A percentile compares a stretch with the other conserved stretches of the same genome.
These are phyloP conservation scores for Sugiyamaella qingdaonensis DNA, from an alignment of 805 yeast species.

Conservation along the genomic window DNA sequence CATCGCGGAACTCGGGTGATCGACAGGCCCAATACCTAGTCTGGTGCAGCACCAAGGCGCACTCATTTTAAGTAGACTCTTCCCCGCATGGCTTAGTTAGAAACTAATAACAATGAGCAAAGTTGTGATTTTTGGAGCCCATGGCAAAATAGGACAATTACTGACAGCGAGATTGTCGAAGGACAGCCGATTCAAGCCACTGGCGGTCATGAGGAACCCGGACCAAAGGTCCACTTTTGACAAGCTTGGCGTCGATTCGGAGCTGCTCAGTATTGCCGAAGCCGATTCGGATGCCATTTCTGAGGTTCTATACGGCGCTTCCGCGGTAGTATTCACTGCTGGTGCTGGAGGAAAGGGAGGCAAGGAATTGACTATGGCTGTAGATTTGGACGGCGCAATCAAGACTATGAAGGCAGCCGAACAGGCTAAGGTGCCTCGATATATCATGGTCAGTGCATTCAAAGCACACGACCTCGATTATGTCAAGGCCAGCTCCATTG, in stretches of 20 bases:
- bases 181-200: constrained; percentile 36
- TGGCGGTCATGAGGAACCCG: constrained; percentile 43
- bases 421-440: constrained; percentile 41
- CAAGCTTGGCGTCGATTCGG: constrained; percentile 35
- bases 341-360: constrained; percentile 57
- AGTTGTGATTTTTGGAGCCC: constrained; percentile 55
- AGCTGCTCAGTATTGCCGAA: constrained; percentile 37
- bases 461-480: constrained; percentile 48
- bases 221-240: constrained; percentile 43
- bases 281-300: constrained; percentile 36
- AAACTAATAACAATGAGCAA: too few relatives aligned
- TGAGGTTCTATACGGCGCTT: constrained; percentile 41
- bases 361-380: constrained; percentile 41
- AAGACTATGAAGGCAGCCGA: constrained; percentile 54
- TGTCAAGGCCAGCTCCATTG: constrained; percentile 39
- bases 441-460: constrained; percentile 53
- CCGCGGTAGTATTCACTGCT: constrained; percentile 57
- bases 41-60: too few relatives aligned
- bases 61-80: too few relatives aligned
- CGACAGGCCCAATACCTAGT: too few relatives aligned
- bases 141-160: constrained; percentile 55
- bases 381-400: constrained; percentile 62
- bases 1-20: too few relatives aligned
- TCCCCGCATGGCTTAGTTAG: too few relatives aligned
- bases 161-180: constrained; percentile 37